Base-by-base conservation (phyloP, 2,329 filamentous ascomycete species). In the Ophiostoma himal-ulmi region DNA sequence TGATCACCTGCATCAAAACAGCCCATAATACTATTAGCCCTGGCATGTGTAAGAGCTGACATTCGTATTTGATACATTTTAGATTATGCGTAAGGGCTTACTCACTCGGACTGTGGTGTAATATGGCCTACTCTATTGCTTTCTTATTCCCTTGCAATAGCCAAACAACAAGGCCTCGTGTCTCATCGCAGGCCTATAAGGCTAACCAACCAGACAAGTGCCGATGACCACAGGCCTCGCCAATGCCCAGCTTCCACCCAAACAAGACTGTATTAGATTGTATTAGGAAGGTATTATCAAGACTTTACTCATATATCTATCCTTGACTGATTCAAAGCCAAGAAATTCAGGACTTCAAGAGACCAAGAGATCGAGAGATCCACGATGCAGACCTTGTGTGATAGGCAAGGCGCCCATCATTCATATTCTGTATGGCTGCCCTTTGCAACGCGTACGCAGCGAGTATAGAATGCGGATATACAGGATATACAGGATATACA, bases 181-280 rank as follows among this genome's bases (percentile, higher is more conserved):
- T 57, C 52, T 57, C 52, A 57, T 57, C 7, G 6, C 60, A 52
- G 41, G 54, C 44, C 41, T 30, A 48, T 69, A 44, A 34, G 26
- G 70, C 52, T 26, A 69, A 70, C 73, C 74, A 75, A 74, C 73
- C 73, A 75, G 72, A 74, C 68, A 75, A 74, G 67, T 75, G 74
- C 74, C 74, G 74, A 71, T 67, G 26, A n/a, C 60, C 5, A n/a
- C 60, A 65, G 34, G n/a, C 60, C 30, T 65, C 36, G 44, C 20
- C 44, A 67, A n/a, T 30, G n/a, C 20, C 34, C 62, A 39, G 57
- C 57, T 34, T 26, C 26, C 57, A 30, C 20, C 26, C 22, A 13
- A 17, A 5, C 52, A 62, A 13, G 57, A 62, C 26, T 17, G 52
- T 26, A 48, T n/a, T 48, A 48, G 44, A 20, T 48, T 48, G 17